Evolutionary conservation across 2,329 filamentous ascomycete genomes (phyloP).

Genomic region (Tolypocladium guangdongense): DNA sequence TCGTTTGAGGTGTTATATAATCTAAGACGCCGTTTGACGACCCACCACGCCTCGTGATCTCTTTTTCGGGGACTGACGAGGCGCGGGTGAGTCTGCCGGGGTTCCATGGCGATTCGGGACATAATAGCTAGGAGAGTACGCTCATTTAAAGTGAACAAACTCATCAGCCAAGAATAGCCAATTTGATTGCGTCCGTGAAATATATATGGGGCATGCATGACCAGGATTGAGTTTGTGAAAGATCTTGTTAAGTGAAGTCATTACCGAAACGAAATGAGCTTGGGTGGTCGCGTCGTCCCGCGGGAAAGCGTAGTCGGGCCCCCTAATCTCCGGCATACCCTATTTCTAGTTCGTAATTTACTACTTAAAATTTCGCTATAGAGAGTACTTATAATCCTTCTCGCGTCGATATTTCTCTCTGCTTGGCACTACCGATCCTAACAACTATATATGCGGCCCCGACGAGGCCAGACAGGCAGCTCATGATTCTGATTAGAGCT

Average conservation of each 20-base stretch:
- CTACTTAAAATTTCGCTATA: no score
- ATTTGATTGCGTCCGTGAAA: not conserved
- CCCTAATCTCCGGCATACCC: no score
- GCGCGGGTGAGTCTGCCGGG: not conserved
- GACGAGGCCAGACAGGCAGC: no score
- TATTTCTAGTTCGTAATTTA: no score
- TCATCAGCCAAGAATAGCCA: not conserved
- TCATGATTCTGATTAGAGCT: no score
- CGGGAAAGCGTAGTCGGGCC: no score
- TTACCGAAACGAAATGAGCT: not conserved
- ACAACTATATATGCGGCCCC: no score
- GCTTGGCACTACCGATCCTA: no score
- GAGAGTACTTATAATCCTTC: no score
- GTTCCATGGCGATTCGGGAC: not conserved
- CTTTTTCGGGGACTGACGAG: not conserved
- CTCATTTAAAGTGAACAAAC: not conserved
- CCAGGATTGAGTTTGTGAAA: not conserved
- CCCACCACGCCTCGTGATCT: not conserved
- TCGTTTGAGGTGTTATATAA: constrained; percentile 1
- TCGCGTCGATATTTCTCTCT: no score
- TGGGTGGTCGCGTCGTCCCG: no score
- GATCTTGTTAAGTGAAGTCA: not conserved
- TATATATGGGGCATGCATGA: not conserved
- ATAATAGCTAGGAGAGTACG: not conserved
- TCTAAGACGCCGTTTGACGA: not conserved